A percentile compares a stretch with the other conserved stretches of the same genome.
These are phyloP conservation scores for Diaporthe amygdali DNA, from an alignment of 2,329 filamentous ascomycete genomes.

Conservation along the genomic window DNA sequence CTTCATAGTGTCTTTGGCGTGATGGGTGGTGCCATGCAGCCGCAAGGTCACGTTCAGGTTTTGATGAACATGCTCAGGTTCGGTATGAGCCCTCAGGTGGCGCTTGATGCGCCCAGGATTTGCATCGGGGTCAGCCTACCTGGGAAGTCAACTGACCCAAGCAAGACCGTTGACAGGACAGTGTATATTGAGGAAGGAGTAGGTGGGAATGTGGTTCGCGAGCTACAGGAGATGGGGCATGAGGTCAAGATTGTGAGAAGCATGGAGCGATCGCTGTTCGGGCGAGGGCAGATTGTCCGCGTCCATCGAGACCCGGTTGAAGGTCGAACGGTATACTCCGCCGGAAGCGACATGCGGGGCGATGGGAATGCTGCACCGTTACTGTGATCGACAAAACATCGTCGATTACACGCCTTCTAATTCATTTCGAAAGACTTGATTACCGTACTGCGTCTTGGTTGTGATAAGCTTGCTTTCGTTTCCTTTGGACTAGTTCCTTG, in stretches of 20 bases:
- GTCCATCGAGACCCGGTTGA: conserved; percentile 71
- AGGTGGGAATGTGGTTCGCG: conserved; percentile 65
- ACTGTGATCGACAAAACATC: not conserved
- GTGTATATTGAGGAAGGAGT: conserved; percentile 87
- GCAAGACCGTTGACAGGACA: conserved; percentile 62
- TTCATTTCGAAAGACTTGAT: too few relatives aligned
- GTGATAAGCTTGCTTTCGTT: too few relatives aligned
- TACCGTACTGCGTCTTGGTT: too few relatives aligned
- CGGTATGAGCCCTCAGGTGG: conserved; percentile 79
- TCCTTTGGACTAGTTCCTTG: too few relatives aligned
- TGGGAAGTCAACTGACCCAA: conserved; percentile 46
- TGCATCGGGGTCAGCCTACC: conserved; percentile 80
- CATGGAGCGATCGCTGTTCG: conserved; percentile 72
- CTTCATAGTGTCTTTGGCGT: conserved; percentile 88
- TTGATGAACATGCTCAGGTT: conserved; percentile 87
- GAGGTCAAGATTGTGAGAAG: conserved; percentile 69
- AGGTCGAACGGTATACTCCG: conserved; percentile 76
- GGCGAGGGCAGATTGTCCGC: conserved; percentile 83
- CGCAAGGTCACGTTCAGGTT: conserved; percentile 92
- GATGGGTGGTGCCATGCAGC: conserved; percentile 98
- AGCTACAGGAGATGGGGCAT: conserved; percentile 73
- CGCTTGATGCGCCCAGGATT: conserved; percentile 85
- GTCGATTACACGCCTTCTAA: too few relatives aligned
- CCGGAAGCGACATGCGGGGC: conserved; percentile 83
- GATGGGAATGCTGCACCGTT: conserved; percentile 67